Evolutionary conservation across 2,329 filamentous ascomycete genomes (phyloP).

Genomic region (Rhinocladiella mackenziei): DNA sequence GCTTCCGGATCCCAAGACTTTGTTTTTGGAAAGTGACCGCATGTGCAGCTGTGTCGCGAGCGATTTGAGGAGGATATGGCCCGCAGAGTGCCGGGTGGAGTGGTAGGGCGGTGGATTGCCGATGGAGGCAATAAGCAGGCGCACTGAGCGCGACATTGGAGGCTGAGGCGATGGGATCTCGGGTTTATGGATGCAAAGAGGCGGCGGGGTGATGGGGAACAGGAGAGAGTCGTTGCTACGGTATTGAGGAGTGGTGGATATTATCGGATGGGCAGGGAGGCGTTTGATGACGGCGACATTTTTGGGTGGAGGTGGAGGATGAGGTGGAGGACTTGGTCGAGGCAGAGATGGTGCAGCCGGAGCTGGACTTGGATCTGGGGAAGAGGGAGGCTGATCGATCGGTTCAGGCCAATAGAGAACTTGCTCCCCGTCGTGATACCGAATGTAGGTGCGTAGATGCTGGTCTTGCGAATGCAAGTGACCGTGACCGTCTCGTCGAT

Average conservation of each 20-base stretch:
- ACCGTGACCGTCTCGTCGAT: too few species aligned
- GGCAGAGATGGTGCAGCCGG: neutral
- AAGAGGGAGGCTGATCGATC: neutral
- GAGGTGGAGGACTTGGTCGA: too few species aligned
- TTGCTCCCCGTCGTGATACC: too few species aligned
- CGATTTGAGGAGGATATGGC: slow-evolving; percentile 69
- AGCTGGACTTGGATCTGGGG: neutral
- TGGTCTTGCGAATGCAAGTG: too few species aligned
- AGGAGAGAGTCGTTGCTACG: slow-evolving; percentile 1
- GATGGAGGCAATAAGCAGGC: slow-evolving; percentile 76
- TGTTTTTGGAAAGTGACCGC: slow-evolving; percentile 49
- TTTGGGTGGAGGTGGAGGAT: slow-evolving; percentile 2
- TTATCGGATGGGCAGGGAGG: slow-evolving; percentile 15
- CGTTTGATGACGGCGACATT: slow-evolving; percentile 16
- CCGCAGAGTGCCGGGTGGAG: slow-evolving; percentile 79
- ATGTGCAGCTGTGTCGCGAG: slow-evolving; percentile 53
- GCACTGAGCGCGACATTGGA: slow-evolving; percentile 30
- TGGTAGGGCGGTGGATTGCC: slow-evolving; percentile 77
- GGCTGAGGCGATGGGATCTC: neutral
- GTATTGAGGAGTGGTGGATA: neutral
- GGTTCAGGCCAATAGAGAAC: neutral
- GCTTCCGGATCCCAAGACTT: slow-evolving; percentile 48
- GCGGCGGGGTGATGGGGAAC: slow-evolving; percentile 16
- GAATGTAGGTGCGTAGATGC: too few species aligned
- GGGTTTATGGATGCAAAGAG: slow-evolving; percentile 18